Base-by-base conservation (phyloP, 148 eudicot species). In the Arbutus unedo region DNA sequence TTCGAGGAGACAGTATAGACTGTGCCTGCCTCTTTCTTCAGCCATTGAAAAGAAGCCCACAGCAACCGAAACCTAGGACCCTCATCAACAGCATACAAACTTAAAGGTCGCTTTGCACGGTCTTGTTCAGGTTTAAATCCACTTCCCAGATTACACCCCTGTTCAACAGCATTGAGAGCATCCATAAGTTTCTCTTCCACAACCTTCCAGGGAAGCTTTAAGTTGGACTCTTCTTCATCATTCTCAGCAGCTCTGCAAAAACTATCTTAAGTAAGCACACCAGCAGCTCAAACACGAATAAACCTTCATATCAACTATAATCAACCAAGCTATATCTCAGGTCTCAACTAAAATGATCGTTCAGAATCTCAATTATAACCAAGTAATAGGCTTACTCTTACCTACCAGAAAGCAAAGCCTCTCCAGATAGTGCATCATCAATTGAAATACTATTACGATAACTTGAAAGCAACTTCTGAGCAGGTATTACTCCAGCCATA, bases 401-500 rank as follows among this genome's bases (percentile, higher is more conserved):
- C 98, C 98, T 93, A 92, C 95, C 97, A 83, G 85, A 86, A 87
- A 88, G 79, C 83, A 86, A 83, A 72, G 93, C 81, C 73, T 64
- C 90, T 84, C 86, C 91, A 80, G 89, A 88, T 81, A 82, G 87
- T 59, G 85, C 70, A 80, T 48, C 15, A 57, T 85, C 91, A 82
- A 60, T 84, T 31, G 84, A 83, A 64, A 25, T 85, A 45, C 81
- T 91, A 81, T 84, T 87, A 80, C 62, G 89, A 83, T 88, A 79
- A 56, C 76, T 80, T 43, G 74, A 48, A 77, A 68, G 85, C 15
- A 91, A 81, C 81, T 88, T 88, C 68, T 82, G 88, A 77, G 90
- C 79, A 76, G 97, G 96, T 83, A 93, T 75, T 74, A 91, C 94
- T 83, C 98, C 97, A 87, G 98, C 99, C 90, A 92, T 89, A 85